Evolutionary conservation across 1,139 yeast genomes (phyloP).

Genomic region (Sugiyamaella japonica): DNA sequence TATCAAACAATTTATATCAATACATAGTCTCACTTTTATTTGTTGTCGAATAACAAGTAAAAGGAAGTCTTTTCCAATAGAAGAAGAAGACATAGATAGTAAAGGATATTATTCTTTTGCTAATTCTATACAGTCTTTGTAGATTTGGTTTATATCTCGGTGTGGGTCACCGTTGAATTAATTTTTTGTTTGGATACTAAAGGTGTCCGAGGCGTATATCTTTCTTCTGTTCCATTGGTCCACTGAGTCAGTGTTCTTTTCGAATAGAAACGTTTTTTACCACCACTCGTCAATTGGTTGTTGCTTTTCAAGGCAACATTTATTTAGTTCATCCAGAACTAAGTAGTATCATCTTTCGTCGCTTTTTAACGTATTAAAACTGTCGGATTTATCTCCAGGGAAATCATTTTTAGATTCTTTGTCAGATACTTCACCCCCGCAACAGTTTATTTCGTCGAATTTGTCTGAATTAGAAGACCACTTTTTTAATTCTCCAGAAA

Average conservation of each 20-base stretch:
- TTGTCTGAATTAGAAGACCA: conserved; percentile 11
- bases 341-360: neutral
- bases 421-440: conserved; percentile 19
- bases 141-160: neutral
- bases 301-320: conserved; percentile 8
- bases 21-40: neutral
- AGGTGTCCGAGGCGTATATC: neutral
- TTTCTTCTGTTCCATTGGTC: neutral
- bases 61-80: neutral
- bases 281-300: conserved; percentile 2
- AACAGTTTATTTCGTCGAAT: conserved; percentile 13
- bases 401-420: conserved; percentile 21
- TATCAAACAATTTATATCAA: neutral
- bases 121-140: neutral
- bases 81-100: conserved; percentile 4
- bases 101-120: neutral
- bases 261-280: neutral
- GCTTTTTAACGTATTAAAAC: conserved; percentile 16
- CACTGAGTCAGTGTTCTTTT: neutral
- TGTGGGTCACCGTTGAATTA: neutral
- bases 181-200: neutral
- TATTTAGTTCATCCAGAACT: conserved; percentile 9
- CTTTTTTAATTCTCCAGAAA: conserved; percentile 1
- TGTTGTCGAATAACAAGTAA: neutral
- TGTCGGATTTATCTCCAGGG: conserved; percentile 26